A percentile compares a stretch with the other conserved stretches of the same genome.
Conservation (phyloP, 1,284 basidiomycete genomes). For the Irpex rosettiformis region DNA sequence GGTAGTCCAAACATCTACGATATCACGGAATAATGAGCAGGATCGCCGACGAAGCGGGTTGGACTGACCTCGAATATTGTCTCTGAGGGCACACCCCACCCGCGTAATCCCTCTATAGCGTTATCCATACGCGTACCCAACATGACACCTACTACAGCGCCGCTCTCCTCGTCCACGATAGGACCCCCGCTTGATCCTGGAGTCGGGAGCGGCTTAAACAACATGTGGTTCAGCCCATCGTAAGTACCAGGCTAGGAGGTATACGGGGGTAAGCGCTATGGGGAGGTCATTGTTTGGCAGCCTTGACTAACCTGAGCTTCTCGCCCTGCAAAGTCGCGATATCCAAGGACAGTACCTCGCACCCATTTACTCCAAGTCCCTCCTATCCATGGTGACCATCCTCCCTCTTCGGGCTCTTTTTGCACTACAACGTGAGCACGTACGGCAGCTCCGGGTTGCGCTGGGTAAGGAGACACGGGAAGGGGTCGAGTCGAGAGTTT, state of each 20-base stretch:
- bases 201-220: conserved; percentile 56
- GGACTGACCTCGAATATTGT: conserved; percentile 57
- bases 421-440: conserved; percentile 55
- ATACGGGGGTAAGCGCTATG: not conserved
- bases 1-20: conserved; percentile 49
- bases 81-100: conserved; percentile 71
- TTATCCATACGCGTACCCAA: conserved; percentile 61
- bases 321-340: conserved; percentile 55
- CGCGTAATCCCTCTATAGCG: conserved; percentile 51
- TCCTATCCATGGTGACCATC: conserved; percentile 51
- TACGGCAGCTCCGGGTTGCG: conserved; percentile 44
- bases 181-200: conserved; percentile 72
- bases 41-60: not conserved
- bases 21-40: not conserved
- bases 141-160: conserved; percentile 68
- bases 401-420: conserved; percentile 36
- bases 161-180: conserved; percentile 60
- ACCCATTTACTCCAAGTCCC: conserved; percentile 56
- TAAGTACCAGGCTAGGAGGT: conserved; percentile 60
- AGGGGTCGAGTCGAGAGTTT: conserved; percentile 38
- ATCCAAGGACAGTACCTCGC: conserved; percentile 48
- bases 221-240: conserved; percentile 58
- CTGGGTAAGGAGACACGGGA: conserved; percentile 69
- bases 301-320: conserved; percentile 47
- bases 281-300: not conserved